Evolutionary conservation across 2,329 filamentous ascomycete species (phyloP), one percentile per base, ranked within the genome.

Genomic region (Fusarium buharicum): DNA sequence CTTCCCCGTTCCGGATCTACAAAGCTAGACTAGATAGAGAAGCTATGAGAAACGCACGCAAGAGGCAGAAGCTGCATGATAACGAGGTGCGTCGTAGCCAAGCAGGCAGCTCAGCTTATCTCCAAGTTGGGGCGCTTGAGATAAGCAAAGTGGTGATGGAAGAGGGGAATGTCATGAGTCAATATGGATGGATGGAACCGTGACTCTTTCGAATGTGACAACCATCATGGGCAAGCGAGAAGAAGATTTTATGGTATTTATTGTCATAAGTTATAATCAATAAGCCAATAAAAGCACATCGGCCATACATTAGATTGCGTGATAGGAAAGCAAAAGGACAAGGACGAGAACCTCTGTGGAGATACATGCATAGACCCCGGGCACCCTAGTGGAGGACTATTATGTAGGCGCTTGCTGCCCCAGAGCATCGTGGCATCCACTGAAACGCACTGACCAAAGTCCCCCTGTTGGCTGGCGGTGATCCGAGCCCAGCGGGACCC

Each of bases 121-220:
- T 61, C 30, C 10, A 31, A 11, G 13, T 14, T 31, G 13, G 30
- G 12, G 27, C 10, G 4, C 10, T 28, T 10, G 6, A 31, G 30
- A 31, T 31, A 31, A 31, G 30, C 27, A 28, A 28, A 22, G 20
- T 22, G 20, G 20, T 22, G 27, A 10, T 12, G n/a, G n/a, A n/a
- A n/a, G 34, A 22, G 61, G 44, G 36, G 27, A 20, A 39, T 50
- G 58, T 39, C 55, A 65, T 62, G 56, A 64, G 61, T 62, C 61
- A 65, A 65, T 31, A 54, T 36, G 56, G 33, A 59, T 39, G 56
- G 36, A 59, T 31, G 30, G 30, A 31, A 36, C 51, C 28, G 50
- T 64, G 55, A 64, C 61, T 62, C 41, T 46, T 48, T 18, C 39
- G 30, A 31, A 31, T 44, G 54, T 62, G 59, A 59, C 37, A 46